Evolutionary conservation across 768 basidiomycete genomes (phyloP), one percentile per base, ranked within the genome.

Genomic region (Lentinula raphanica): DNA sequence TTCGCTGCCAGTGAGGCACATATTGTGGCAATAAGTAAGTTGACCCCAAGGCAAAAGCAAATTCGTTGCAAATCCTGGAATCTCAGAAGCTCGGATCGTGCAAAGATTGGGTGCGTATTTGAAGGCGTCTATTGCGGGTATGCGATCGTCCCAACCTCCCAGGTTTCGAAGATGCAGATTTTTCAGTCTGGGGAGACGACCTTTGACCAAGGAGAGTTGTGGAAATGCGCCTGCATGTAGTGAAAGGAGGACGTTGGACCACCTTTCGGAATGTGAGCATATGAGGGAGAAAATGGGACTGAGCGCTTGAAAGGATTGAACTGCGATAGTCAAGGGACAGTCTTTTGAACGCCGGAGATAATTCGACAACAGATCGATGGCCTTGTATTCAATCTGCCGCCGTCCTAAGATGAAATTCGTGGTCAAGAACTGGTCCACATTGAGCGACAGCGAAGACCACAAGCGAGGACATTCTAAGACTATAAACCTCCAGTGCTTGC

Each of bases 391-490:
- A 11, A 53, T 7, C 25, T 38, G 23, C 17, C 39, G 51, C 15
- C n/a, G n/a, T n/a, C 11, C 35, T 32, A 28, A 28, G 11, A n/a
- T 27, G 25, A 13, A 13, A 28, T 48, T n/a, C n/a, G 15, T n/a
- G 46, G 46, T 31, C 29, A 12, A 12, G 29, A 9, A 15, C 12
- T 39, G 9, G n/a, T 6, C n/a, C 25, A 53, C 2, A 45, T 56
- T 28, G 13, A 56, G 42, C 29, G 55, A 56, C 28, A 56, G 12
- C 13, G 55, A 45, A 44, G 40, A 44, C 55, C 55, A 56, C 17
- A 56, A 27, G 3, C 25, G 32, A 4, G 55, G 55, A 44, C 42
- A 32, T 35, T 45, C 42, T 27, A 44, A n/a, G 12, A 56, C 55
- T 23, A 56, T 23, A 5, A 9, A 31, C 21, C 55, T 29, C 55